phyloP scores from a whole-genome alignment of 2,329 filamentous ascomycete species.

The Pseudocercospora pini-densiflorae region DNA sequence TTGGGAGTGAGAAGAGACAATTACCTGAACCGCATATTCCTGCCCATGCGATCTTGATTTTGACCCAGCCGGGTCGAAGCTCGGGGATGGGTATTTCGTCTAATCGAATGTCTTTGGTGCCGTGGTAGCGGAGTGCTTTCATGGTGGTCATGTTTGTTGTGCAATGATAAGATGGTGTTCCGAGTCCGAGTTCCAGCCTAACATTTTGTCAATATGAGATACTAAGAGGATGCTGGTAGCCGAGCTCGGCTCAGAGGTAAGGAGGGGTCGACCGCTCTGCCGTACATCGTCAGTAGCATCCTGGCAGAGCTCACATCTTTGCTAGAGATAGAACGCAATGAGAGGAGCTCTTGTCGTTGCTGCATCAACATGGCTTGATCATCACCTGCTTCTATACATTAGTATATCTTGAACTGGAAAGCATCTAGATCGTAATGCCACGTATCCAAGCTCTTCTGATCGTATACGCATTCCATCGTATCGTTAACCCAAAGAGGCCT shows the following conservation, averaged over 20 bases:
- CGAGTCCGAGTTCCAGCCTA: too few species aligned
- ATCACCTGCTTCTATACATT: background rate
- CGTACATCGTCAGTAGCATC: too few species aligned
- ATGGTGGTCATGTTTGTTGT: background rate
- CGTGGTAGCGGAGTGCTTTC: constrained; percentile 17
- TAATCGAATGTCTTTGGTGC: constrained; percentile 15
- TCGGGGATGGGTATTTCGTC: constrained; percentile 14
- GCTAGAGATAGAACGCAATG: too few species aligned
- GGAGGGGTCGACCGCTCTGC: background rate
- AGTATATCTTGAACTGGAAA: constrained; percentile 49
- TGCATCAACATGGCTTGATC: background rate
- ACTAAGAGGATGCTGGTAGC: background rate
- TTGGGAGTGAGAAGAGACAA: background rate
- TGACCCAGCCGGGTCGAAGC: constrained; percentile 17
- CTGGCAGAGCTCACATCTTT: too few species aligned
- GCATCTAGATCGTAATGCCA: constrained; percentile 51
- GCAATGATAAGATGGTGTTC: too few species aligned
- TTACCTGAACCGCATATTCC: constrained; percentile 16
- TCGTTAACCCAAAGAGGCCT: constrained; percentile 37
- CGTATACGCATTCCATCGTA: constrained; percentile 46
- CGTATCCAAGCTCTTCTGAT: constrained; percentile 45
- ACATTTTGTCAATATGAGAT: too few species aligned
- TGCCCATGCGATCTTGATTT: constrained; percentile 17
- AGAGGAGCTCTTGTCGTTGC: background rate
- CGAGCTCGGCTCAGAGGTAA: background rate